These are phyloP conservation scores for carrot (Daucus carota) DNA, from an alignment of 129 eudicot species.

Conservation along the genomic window DH1_v3.0 NC_030385.2:7262001-7262500, in stretches of 20 bases:
- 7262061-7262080: neutral
- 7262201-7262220: neutral
- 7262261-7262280: neutral
- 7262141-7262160: neutral
- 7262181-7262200: neutral
- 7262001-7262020: slow-evolving; percentile 25
- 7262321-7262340: neutral
- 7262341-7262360: neutral
- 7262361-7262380: neutral
- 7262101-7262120: neutral
- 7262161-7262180: neutral
- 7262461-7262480: no score
- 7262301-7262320: neutral
- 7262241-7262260: neutral
- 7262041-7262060: neutral
- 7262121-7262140: neutral
- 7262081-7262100: neutral
- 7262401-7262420: neutral
- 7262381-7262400: neutral
- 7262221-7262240: neutral
- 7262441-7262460: neutral
- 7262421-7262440: no score
- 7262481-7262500: no score
- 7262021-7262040: slow-evolving; percentile 6
- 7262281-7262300: neutral